Conservation (phyloP, 2,329 filamentous ascomycete genomes). For the Trichoderma koningiopsis region DNA sequence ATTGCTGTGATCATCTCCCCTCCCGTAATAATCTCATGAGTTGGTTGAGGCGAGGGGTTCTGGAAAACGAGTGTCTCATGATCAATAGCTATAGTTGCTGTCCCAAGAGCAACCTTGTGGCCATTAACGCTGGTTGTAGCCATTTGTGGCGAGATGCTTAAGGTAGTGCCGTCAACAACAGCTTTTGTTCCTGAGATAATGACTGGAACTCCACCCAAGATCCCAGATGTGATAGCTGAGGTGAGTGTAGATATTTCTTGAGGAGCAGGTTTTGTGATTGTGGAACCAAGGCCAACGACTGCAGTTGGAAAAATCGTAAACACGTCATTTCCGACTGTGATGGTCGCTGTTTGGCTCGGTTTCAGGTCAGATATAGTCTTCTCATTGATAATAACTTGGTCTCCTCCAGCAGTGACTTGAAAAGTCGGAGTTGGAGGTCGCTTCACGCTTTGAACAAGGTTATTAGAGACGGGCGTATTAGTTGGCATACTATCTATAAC, state of each 20-base stretch:
- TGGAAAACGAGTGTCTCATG: slow-evolving; percentile 43
- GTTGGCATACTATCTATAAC: background rate
- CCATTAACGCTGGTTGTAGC: slow-evolving; percentile 41
- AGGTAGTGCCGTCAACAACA: slow-evolving; percentile 46
- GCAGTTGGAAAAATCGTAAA: slow-evolving; percentile 54
- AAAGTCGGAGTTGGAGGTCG: slow-evolving; percentile 34
- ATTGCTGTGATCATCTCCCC: slow-evolving; percentile 51
- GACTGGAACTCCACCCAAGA: slow-evolving; percentile 45
- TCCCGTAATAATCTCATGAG: slow-evolving; percentile 50
- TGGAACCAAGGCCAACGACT: slow-evolving; percentile 49
- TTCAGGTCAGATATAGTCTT: slow-evolving; percentile 47
- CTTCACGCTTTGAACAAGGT: slow-evolving; percentile 1
- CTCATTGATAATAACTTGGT: slow-evolving; percentile 51
- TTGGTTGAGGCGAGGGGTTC: slow-evolving; percentile 36
- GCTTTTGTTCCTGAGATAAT: slow-evolving; percentile 45
- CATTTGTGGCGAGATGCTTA: slow-evolving; percentile 43
- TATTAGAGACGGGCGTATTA: background rate
- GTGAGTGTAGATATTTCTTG: slow-evolving; percentile 36
- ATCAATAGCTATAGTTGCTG: slow-evolving; percentile 41
- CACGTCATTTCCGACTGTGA: slow-evolving; percentile 45
- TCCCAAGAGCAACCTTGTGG: slow-evolving; percentile 40
- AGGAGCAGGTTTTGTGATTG: slow-evolving; percentile 46
- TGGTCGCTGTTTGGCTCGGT: slow-evolving; percentile 43
- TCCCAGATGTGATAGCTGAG: slow-evolving; percentile 42
- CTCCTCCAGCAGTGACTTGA: slow-evolving; percentile 48